phyloP scores from a whole-genome alignment of 208 protist species.

The Leishmania tropica region DNA sequence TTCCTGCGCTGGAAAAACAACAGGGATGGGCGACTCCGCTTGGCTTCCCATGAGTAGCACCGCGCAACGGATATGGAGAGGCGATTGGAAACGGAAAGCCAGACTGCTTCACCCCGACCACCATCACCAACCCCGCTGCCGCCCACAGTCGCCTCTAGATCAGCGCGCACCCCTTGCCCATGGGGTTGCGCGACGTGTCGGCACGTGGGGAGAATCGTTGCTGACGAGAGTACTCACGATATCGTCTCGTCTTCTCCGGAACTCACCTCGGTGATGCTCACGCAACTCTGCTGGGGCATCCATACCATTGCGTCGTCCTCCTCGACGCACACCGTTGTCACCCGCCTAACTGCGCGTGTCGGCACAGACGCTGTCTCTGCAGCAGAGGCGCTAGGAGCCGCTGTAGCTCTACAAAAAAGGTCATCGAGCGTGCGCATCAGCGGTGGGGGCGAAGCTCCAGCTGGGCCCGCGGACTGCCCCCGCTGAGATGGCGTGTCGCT shows the following conservation, averaged over 20 bases:
- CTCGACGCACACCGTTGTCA: neutral
- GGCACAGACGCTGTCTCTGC: neutral
- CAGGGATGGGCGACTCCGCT: neutral
- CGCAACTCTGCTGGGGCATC: neutral
- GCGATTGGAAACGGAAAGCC: neutral
- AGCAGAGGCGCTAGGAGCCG: neutral
- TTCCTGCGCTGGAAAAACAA: neutral
- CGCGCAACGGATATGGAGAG: neutral
- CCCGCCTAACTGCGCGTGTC: neutral
- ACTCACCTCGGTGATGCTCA: constrained; percentile 11
- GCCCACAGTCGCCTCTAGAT: neutral
- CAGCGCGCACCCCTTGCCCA: neutral
- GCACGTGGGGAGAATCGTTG: neutral
- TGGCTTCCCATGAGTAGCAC: neutral
- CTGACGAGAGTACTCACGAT: neutral
- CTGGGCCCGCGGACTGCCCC: neutral
- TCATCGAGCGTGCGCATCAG: neutral
- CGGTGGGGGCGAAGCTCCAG: neutral
- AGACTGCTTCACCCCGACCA: neutral
- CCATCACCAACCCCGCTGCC: neutral
- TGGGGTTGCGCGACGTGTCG: neutral
- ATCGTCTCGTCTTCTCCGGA: constrained; percentile 8
- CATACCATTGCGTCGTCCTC: neutral
- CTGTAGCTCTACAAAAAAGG: neutral
- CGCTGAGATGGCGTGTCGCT: neutral